Evolutionary conservation across 2,329 filamentous ascomycete genomes (phyloP).

Genomic region (Corinectria fuckeliana): DNA sequence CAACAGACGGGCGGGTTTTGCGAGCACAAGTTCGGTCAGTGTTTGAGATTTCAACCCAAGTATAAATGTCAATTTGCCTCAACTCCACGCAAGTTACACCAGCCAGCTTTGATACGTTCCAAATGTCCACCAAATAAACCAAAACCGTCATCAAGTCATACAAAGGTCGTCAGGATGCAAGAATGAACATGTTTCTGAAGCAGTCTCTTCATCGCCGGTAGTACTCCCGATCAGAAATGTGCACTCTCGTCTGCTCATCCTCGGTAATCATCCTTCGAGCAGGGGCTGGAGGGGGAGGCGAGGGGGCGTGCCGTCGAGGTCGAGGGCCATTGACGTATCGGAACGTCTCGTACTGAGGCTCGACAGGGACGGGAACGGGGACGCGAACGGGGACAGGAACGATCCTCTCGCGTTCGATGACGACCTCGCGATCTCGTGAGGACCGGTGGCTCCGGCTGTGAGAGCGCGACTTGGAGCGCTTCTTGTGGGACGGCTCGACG

Average conservation of each 20-base stretch:
- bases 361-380: conserved; percentile 49
- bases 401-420: conserved; percentile 59
- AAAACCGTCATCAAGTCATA: conserved; percentile 33
- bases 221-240: conserved; percentile 46
- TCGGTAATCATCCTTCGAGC: conserved; percentile 42
- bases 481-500: conserved; percentile 40
- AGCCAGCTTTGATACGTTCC: conserved; percentile 6
- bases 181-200: background rate
- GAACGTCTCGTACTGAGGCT: conserved; percentile 55
- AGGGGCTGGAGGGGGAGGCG: conserved; percentile 41
- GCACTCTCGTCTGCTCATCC: conserved; percentile 38
- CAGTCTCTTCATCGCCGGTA: conserved; percentile 25
- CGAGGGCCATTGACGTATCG: conserved; percentile 60
- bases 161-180: conserved; percentile 17
- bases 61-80: conserved; percentile 12
- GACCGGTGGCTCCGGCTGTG: conserved; percentile 41
- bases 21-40: too few relatives aligned
- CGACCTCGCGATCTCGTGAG: conserved; percentile 52
- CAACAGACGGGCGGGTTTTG: background rate
- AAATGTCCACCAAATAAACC: conserved; percentile 7
- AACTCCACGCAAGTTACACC: conserved; percentile 23
- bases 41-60: too few relatives aligned
- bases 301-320: conserved; percentile 44
- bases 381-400: conserved; percentile 52
- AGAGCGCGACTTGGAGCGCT: conserved; percentile 39